phyloP scores from a whole-genome alignment of 2,329 filamentous ascomycete genomes.

The Fusarium decemcellulare region DNA sequence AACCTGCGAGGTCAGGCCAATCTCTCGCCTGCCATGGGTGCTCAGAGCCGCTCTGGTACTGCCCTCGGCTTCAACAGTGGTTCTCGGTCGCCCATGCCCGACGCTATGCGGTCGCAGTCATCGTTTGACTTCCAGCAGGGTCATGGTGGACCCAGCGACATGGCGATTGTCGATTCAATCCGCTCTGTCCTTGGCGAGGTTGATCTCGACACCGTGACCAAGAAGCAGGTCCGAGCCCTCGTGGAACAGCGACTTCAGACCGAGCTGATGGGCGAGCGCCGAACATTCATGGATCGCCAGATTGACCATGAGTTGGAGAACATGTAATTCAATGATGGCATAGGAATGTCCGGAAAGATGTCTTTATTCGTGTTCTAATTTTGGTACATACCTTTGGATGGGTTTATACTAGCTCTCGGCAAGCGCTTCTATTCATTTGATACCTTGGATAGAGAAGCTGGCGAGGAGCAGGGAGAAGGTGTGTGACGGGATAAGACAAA shows the following conservation, averaged over 20 bases:
- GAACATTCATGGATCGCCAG: constrained; percentile 90
- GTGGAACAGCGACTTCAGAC: constrained; percentile 95
- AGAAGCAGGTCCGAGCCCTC: constrained; percentile 94
- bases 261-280: constrained; percentile 87
- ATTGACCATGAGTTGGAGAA: constrained; percentile 95
- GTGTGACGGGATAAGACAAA: constrained; percentile 15
- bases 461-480: constrained; percentile 15
- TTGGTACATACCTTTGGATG: constrained; percentile 37
- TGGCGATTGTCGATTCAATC: constrained; percentile 86
- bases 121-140: constrained; percentile 75
- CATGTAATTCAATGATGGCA: constrained; percentile 72
- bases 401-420: constrained; percentile 32
- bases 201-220: constrained; percentile 96
- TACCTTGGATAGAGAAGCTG: constrained; percentile 22
- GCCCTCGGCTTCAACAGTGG: constrained; percentile 64
- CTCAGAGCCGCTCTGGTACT: constrained; percentile 57
- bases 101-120: constrained; percentile 63
- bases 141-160: constrained; percentile 80
- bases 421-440: constrained; percentile 5
- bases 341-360: constrained; percentile 13
- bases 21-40: constrained; percentile 60
- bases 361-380: constrained; percentile 31
- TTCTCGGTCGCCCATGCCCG: constrained; percentile 60
- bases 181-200: constrained; percentile 87
- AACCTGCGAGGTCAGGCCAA: constrained; percentile 67